Conservation (phyloP, 352 stramenopile genomes). For the Pythium volutum region DNA sequence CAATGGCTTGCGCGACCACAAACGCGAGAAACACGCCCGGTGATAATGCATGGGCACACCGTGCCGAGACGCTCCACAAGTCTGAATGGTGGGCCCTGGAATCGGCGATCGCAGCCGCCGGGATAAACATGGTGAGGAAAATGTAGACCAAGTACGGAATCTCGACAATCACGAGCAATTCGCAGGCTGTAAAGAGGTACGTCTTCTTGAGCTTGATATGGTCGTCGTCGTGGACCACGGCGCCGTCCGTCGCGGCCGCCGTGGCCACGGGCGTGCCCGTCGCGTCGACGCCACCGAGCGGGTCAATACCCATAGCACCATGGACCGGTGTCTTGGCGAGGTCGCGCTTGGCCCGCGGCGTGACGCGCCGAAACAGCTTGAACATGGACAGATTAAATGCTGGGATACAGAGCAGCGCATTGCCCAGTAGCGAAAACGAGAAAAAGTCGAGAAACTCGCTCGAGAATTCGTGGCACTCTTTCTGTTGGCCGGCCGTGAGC, state of each 20-base stretch:
- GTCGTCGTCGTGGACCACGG: constrained; percentile 41
- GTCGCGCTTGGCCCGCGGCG: constrained; percentile 23
- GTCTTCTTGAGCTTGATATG: constrained; percentile 64
- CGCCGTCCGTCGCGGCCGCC: constrained; percentile 29
- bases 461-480: constrained; percentile 48
- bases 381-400: constrained; percentile 61
- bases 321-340: constrained; percentile 17
- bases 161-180: constrained; percentile 73
- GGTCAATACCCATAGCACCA: constrained; percentile 19
- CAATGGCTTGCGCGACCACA: constrained; percentile 47
- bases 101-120: constrained; percentile 5
- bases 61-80: constrained; percentile 31
- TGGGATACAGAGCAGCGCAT: constrained; percentile 65
- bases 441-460: constrained; percentile 66
- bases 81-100: constrained; percentile 26
- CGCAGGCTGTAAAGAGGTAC: constrained; percentile 66
- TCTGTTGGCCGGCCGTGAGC: constrained; percentile 23
- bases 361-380: constrained; percentile 42
- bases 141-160: constrained; percentile 67
- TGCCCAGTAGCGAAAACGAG: constrained; percentile 53
- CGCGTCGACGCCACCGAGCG: constrained; percentile 19
- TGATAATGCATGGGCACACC: constrained; percentile 35
- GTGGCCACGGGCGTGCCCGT: constrained; percentile 29
- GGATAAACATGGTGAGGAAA: constrained; percentile 47
- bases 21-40: constrained; percentile 33